Evolutionary conservation across 1,139 yeast genomes (phyloP), one percentile per base, ranked within the genome.

Genomic region (Hansenula lynferdii): DNA sequence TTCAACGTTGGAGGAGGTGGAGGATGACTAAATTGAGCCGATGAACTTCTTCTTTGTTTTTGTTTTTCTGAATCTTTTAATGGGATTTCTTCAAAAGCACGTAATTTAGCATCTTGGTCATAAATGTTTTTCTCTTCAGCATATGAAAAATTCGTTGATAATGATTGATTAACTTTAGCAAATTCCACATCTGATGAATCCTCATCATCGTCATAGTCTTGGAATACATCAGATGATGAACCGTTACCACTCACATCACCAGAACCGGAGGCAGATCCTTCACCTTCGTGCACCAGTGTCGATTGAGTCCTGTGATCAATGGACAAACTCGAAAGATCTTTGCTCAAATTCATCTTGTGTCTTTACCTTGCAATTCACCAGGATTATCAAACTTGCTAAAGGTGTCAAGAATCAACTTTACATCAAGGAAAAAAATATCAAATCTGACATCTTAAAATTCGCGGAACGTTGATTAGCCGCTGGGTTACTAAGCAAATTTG

Each of bases 21-120:
- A 6, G 67, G 67, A 31, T 54, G 57, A 24, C 56, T 43, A 35
- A 58, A 54, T 16, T 61, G 61, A 2, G 60, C 60, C 8, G 65
- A 51, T 2, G 71, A 57, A 2, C 64, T 42, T 42, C 65, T 51
- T 44, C 64, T 56, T 9, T 43, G 37, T 31, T 37, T 48, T 35
- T 40, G 46, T 14, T 37, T 42, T 1, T 44, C 26, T 12, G 32
- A 36, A 10, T 38, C 35, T 8, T 42, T 41, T 27, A 35, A 29
- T 16, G 54, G 39, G 23, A 47, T 42, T 26, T 79, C 79, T 48
- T 73, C 77, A 43, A 84, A 67, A 0, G 92, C 86, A 47, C 73
- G 70, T 39, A 78, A 59, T 53, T 83, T 84, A 48, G 87, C 80
- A 48, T 82, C 89, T 44, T 82, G 79, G 42, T 81, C 87, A 55